phyloP scores from a whole-genome alignment of 2,329 filamentous ascomycete genomes.

The Penicillium sp. region DNA sequence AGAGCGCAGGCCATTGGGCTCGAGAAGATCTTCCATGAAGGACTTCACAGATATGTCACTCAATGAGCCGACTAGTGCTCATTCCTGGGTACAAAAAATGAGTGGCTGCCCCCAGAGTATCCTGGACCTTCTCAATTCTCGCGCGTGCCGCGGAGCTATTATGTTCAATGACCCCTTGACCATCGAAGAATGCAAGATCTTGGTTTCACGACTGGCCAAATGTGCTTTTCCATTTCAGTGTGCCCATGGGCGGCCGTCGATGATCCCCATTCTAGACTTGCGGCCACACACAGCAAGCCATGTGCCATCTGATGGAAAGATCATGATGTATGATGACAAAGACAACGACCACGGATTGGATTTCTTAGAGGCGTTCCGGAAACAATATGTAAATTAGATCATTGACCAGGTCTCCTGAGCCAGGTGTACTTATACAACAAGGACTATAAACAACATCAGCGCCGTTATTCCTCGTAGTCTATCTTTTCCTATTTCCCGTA shows the following conservation, averaged over 20 bases:
- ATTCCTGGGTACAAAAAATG: constrained; percentile 57
- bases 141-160: constrained; percentile 46
- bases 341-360: constrained; percentile 1
- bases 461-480: background rate
- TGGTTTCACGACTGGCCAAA: constrained; percentile 36
- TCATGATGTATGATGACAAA: constrained; percentile 1
- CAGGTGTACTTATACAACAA: background rate
- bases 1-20: constrained; percentile 11
- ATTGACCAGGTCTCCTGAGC: background rate
- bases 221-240: constrained; percentile 49
- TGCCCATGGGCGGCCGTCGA: constrained; percentile 48
- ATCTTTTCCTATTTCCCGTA: too few relatives aligned
- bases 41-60: background rate
- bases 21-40: constrained; percentile 3
- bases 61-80: background rate
- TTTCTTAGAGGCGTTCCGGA: constrained; percentile 18
- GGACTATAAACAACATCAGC: background rate
- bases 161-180: constrained; percentile 48
- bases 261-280: constrained; percentile 43
- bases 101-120: constrained; percentile 69
- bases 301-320: background rate
- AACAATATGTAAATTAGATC: constrained; percentile 12
- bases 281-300: constrained; percentile 4
- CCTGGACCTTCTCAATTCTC: constrained; percentile 55
- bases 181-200: constrained; percentile 34